Evolutionary conservation across 768 basidiomycete genomes (phyloP).

Genomic region (Phanerochaete sordida): DNA sequence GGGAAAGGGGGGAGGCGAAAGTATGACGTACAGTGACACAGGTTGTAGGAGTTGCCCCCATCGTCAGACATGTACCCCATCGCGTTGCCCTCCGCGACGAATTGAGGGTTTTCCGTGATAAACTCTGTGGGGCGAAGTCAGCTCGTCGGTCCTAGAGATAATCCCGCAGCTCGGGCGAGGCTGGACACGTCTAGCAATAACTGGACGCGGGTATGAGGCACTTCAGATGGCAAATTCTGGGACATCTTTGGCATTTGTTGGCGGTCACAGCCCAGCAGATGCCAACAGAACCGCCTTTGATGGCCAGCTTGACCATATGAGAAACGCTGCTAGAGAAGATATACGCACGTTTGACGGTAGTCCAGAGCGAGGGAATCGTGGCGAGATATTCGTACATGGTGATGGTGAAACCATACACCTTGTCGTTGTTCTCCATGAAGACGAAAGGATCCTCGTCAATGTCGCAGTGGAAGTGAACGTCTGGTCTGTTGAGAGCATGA

Average conservation of each 20-base stretch:
- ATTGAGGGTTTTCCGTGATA: constrained; percentile 48
- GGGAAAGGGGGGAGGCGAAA: neutral
- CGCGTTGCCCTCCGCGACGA: constrained; percentile 53
- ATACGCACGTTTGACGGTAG: constrained; percentile 47
- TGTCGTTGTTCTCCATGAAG: constrained; percentile 65
- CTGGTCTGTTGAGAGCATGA: constrained; percentile 41
- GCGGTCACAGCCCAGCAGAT: too few species aligned
- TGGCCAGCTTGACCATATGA: too few species aligned
- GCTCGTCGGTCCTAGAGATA: too few species aligned
- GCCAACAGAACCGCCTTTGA: too few species aligned
- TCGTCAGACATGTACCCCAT: constrained; percentile 67
- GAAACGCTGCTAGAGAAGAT: too few species aligned
- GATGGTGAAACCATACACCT: constrained; percentile 68
- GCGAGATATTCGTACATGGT: constrained; percentile 60
- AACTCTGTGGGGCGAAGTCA: constrained; percentile 45
- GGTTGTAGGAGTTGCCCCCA: constrained; percentile 58
- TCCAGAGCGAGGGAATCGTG: constrained; percentile 66
- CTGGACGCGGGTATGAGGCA: too few species aligned
- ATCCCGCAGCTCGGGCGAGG: too few species aligned
- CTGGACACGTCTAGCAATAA: too few species aligned
- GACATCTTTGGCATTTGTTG: too few species aligned
- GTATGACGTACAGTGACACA: constrained; percentile 53
- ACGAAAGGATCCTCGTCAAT: constrained; percentile 64
- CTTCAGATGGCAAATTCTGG: too few species aligned
- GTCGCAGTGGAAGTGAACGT: constrained; percentile 76